These are phyloP conservation scores for Lachnellula occidentalis DNA, from an alignment of 2,329 filamentous ascomycete species.

Conservation along the genomic window DNA sequence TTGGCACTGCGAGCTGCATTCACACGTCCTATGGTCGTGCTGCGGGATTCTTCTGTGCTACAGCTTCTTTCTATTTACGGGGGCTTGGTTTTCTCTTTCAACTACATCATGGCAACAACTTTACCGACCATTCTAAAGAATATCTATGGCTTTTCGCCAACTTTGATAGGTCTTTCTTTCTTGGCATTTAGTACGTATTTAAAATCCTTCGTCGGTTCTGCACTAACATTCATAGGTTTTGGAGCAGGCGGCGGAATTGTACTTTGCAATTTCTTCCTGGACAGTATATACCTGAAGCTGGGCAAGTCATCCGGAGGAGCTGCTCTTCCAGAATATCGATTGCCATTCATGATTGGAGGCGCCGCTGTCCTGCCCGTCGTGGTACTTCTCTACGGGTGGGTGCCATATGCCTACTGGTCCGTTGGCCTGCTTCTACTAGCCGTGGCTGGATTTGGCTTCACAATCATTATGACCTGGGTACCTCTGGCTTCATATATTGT, in stretches of 20 bases:
- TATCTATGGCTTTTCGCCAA: conserved; percentile 39
- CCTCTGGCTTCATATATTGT: conserved; percentile 48
- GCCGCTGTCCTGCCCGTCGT: conserved; percentile 49
- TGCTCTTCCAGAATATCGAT: conserved; percentile 52
- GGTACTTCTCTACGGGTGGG: conserved; percentile 53
- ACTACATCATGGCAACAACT: conserved; percentile 42
- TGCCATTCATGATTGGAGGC: conserved; percentile 51
- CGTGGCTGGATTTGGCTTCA: conserved; percentile 41
- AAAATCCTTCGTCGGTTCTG: background rate
- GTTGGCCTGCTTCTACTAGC: conserved; percentile 41
- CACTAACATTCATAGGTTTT: conserved; percentile 18
- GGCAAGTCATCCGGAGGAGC: conserved; percentile 12
- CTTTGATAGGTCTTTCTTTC: conserved; percentile 47
- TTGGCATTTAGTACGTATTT: conserved; percentile 43
- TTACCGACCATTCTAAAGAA: conserved; percentile 38
- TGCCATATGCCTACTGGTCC: conserved; percentile 45
- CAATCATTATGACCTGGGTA: conserved; percentile 42
- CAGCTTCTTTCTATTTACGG: conserved; percentile 38
- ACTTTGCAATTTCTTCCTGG: conserved; percentile 26
- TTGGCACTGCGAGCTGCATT: conserved; percentile 31
- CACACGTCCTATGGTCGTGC: conserved; percentile 36
- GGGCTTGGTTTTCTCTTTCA: conserved; percentile 38
- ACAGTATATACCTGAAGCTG: conserved; percentile 23
- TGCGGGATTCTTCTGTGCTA: conserved; percentile 48
- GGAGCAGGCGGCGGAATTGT: conserved; percentile 39